Evolutionary conservation across 306 rosid species (phyloP), one percentile per base, ranked within the genome.

Genomic region (Cucurbita maxima): DNA sequence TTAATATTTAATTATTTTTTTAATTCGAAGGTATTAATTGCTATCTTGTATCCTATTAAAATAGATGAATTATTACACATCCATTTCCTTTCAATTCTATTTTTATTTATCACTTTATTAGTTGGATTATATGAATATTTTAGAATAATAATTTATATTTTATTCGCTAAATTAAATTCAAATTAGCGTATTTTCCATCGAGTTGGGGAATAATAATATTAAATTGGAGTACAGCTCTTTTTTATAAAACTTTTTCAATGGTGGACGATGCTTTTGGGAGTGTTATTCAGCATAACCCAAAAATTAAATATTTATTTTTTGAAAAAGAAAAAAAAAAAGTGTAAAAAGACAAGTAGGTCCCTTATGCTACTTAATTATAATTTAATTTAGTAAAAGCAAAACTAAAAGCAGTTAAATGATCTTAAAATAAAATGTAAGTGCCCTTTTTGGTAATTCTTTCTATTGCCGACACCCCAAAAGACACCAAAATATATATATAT

Each of bases 301-400:
- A 64, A 20, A 41, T 63, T 1, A 9, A 16, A 38, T 38, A 1
- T 36, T 0, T 5, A 25, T 11, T 12, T 58, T 25, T 0, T 10
- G 3, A 19, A 55, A 3, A 3, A 19, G 10, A 20, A 3, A n/a
- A 55, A 19, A 4, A 37, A 64, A 41, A 41, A 2, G 4, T 64
- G 52, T 64, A 40, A 64, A 61, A 64, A 19, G 36, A 64, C 71
- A 18, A 64, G 71, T 64, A 64, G 71, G 52, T n/a, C 71, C 71
- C 51, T 64, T 30, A 5, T 9, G 36, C n/a, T n/a, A n/a, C n/a
- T 40, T 38, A 13, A 37, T 37, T 16, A 38, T 14, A 36, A 60
- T 36, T 60, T 59, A 14, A 30, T 14, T 59, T 59, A 5, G 15
- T 13, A 59, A 59, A 60, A 34, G 45, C 20, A 59, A 59, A 61